Percentiles rank a stretch among this genome's conserved stretches.
These are phyloP conservation scores for Leccinellum rugosiceps DNA, from an alignment of 768 basidiomycete genomes.

Conservation along the genomic window DNA sequence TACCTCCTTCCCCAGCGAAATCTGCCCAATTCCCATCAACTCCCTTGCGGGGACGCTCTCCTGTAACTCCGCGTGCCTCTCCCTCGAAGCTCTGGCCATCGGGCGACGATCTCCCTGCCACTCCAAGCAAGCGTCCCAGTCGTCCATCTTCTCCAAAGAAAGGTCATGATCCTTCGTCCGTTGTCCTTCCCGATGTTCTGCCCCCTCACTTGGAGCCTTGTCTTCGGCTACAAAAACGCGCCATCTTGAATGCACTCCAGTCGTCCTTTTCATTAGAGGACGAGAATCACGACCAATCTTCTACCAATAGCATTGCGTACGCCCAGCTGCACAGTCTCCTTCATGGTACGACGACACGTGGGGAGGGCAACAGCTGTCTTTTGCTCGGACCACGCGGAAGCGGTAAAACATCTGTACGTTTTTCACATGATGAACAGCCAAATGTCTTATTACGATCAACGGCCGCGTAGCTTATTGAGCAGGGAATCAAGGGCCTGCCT, in stretches of 20 bases:
- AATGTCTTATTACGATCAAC: slow-evolving; percentile 1
- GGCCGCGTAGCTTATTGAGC: slow-evolving; percentile 53
- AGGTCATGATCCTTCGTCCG: slow-evolving; percentile 3
- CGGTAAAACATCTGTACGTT: slow-evolving; percentile 73
- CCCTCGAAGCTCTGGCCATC: slow-evolving; percentile 9
- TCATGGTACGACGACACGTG: slow-evolving; percentile 67
- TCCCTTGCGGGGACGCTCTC: slow-evolving; percentile 12
- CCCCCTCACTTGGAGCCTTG: slow-evolving; percentile 43
- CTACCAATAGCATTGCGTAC: slow-evolving; percentile 51
- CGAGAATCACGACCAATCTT: slow-evolving; percentile 32
- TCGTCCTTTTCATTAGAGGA: slow-evolving; percentile 22
- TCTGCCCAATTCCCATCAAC: slow-evolving; percentile 12
- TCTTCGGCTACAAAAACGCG: slow-evolving; percentile 56
- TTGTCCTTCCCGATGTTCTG: slow-evolving; percentile 29
- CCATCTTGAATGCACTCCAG: slow-evolving; percentile 47
- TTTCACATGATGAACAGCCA: not conserved
- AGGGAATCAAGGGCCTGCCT: slow-evolving; percentile 46
- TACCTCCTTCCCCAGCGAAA: not conserved
- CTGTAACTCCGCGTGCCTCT: slow-evolving; percentile 16
- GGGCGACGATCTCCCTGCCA: slow-evolving; percentile 10
- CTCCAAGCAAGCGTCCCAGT: slow-evolving; percentile 13
- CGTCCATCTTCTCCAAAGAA: slow-evolving; percentile 16
- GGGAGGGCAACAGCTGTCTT: slow-evolving; percentile 93
- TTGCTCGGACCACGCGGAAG: slow-evolving; percentile 81
- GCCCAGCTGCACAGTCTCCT: slow-evolving; percentile 63